Percentiles rank a stretch among this genome's conserved stretches.
Conservation (phyloP, 2,329 filamentous ascomycete species). For the Calonectria henricotiae region DNA sequence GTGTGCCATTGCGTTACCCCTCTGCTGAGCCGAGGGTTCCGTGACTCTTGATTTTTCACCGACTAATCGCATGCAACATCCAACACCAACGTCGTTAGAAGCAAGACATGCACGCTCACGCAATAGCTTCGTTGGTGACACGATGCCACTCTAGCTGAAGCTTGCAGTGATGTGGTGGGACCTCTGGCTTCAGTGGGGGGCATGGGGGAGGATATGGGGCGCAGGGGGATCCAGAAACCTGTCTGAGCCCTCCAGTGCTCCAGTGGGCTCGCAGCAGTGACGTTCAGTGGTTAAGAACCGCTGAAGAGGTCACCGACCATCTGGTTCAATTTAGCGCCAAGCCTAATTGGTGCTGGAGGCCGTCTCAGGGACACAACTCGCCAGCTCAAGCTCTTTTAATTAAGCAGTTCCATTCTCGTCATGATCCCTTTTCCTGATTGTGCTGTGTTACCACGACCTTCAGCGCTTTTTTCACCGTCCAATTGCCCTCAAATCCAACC, state of each 20-base stretch:
- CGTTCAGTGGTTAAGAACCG: slow-evolving; percentile 32
- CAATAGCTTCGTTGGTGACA: slow-evolving; percentile 8
- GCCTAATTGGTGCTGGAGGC: slow-evolving; percentile 39
- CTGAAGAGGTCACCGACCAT: slow-evolving; percentile 45
- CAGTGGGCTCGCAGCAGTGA: slow-evolving; percentile 37
- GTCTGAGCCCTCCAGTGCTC: slow-evolving; percentile 30
- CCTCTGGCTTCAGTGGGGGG: slow-evolving; percentile 29
- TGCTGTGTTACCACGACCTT: slow-evolving; percentile 35
- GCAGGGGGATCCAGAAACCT: slow-evolving; percentile 23
- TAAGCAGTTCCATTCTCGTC: slow-evolving; percentile 22
- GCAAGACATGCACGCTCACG: background rate
- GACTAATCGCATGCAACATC: background rate
- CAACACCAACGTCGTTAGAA: background rate
- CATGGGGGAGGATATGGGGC: slow-evolving; percentile 16
- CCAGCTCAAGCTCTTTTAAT: slow-evolving; percentile 27
- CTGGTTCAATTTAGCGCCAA: slow-evolving; percentile 47
- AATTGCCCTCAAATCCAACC: slow-evolving; percentile 34
- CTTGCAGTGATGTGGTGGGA: slow-evolving; percentile 29
- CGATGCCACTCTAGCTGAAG: slow-evolving; percentile 10
- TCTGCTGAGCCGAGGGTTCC: background rate
- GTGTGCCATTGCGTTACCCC: background rate
- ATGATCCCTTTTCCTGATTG: slow-evolving; percentile 41
- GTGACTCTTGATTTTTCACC: background rate
- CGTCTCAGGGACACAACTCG: slow-evolving; percentile 12
- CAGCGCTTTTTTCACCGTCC: slow-evolving; percentile 33